Percentiles rank a stretch among this genome's conserved stretches.
These are phyloP conservation scores for Kregervanrija pseudodelftensis DNA, from an alignment of 805 yeast genomes.

Conservation along the genomic window DNA sequence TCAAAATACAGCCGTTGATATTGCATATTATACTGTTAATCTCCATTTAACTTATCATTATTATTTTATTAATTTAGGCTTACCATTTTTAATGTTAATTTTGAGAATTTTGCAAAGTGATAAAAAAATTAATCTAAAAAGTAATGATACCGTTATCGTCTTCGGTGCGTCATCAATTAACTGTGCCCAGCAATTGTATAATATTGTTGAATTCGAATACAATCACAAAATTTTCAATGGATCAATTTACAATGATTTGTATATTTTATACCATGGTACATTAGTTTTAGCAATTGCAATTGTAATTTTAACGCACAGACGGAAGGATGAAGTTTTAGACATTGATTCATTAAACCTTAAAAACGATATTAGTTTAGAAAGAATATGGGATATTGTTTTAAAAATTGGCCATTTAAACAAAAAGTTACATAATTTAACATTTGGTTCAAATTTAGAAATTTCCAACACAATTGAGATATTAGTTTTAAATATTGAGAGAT, in stretches of 20 bases:
- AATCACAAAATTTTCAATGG: slow-evolving; percentile 5
- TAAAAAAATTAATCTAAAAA: background rate
- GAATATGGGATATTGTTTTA: slow-evolving; percentile 1
- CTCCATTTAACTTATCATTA: slow-evolving; percentile 7
- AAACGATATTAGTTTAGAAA: slow-evolving; percentile 2
- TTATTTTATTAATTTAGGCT: slow-evolving; percentile 4
- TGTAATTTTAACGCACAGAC: background rate
- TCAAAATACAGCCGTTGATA: background rate
- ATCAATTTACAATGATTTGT: slow-evolving; percentile 4
- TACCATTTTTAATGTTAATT: slow-evolving; percentile 7
- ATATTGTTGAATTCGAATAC: slow-evolving; percentile 3
- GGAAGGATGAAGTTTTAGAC: slow-evolving; percentile 1
- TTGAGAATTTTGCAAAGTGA: slow-evolving; percentile 4
- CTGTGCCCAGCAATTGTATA: slow-evolving; percentile 6
- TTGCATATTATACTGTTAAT: background rate
- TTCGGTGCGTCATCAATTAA: slow-evolving; percentile 5
- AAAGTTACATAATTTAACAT: background rate
- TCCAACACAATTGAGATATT: background rate
- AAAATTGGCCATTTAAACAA: slow-evolving; percentile 2
- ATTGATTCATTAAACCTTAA: background rate
- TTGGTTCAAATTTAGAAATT: slow-evolving; percentile 4
- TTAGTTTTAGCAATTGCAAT: slow-evolving; percentile 5
- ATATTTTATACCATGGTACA: slow-evolving; percentile 6
- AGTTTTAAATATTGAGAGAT: background rate
- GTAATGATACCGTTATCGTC: slow-evolving; percentile 1